Percentiles rank a stretch among this genome's conserved stretches.
Conservation (phyloP, 768 basidiomycete genomes). For the Coprinopsis cinerea region DNA sequence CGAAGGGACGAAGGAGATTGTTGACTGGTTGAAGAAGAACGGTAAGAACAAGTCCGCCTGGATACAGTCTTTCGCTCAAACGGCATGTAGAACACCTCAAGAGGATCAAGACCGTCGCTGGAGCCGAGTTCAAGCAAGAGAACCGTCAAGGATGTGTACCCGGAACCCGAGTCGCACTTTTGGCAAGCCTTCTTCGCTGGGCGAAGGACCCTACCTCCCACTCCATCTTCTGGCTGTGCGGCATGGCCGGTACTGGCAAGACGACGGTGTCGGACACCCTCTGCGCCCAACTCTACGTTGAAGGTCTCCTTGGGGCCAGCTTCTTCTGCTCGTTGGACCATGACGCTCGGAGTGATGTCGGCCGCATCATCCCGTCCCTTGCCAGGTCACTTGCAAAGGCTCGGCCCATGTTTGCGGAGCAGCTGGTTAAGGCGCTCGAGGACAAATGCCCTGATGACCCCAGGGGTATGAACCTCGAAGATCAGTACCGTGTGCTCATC, state of each 20-base stretch:
- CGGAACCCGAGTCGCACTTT: not conserved
- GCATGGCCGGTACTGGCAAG: constrained; percentile 8
- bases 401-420: not conserved
- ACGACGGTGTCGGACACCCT: constrained; percentile 9
- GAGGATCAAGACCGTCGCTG: not conserved
- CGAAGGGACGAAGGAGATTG: not conserved
- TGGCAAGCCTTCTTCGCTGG: not conserved
- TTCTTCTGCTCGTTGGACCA: constrained; percentile 7
- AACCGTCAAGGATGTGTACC: not conserved
- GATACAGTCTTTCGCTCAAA: not conserved
- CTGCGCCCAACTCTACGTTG: not conserved
- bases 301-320: constrained; percentile 2
- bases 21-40: not conserved
- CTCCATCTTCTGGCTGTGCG: constrained; percentile 6
- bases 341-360: not conserved
- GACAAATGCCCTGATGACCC: not conserved
- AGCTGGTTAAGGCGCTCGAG: not conserved
- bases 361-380: not conserved
- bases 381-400: not conserved
- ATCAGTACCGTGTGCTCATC: not conserved
- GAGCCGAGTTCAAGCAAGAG: not conserved
- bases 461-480: not conserved
- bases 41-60: not conserved
- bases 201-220: not conserved
- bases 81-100: not conserved